Base-by-base conservation (phyloP, 768 basidiomycete species). In the Hygrocybe coccinea region DNA sequence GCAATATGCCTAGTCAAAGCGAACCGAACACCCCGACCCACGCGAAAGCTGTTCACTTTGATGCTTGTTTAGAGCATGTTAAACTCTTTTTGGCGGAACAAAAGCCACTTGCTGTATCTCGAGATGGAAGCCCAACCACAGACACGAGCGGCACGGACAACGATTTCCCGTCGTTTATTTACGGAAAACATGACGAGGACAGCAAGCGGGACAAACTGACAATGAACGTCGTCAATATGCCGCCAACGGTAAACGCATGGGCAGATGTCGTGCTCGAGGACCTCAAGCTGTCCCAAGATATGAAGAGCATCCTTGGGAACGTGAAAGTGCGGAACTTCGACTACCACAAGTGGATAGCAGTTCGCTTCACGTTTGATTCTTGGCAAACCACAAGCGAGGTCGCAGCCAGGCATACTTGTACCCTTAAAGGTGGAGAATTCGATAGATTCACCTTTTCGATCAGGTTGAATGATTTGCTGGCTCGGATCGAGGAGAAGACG, bases 381-480 rank as follows among this genome's bases (percentile, higher is more conserved):
- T 98, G 95, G 95, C 91, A 93, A 69, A 99, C 95, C 46, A 95
- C 91, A 56, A 89, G 87, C 69, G 95, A 98, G 70, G 90, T 97
- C 56, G 82, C 85, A 0, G 95, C 86, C 22, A 83, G 80, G 49
- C 87, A 90, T 67, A 70, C 72, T 17, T 73, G 76, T 50, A 71
- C 76, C 3, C 58, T 81, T 15, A 77, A 80, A 55, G 67, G 76
- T 35, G 65, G 61, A 22, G 58, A 74, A 19, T 79, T 81, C 66
- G 93, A 95, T 65, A 75, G 88, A 17, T 95, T 95, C 71, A 67
- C 74, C 21, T 95, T 95, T 70, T 72, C 69, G 17, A 84, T 95
- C 61, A 78, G 86, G 57, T 72, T 99, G 10, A 82, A 83, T 58
- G 94, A 97, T 65, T 73, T 93, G 47, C 73, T 93, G 60, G 74